These are phyloP conservation scores for Trypanosomatidae sp. DNA, from an alignment of 208 protist species.

Conservation along the genomic window DNA sequence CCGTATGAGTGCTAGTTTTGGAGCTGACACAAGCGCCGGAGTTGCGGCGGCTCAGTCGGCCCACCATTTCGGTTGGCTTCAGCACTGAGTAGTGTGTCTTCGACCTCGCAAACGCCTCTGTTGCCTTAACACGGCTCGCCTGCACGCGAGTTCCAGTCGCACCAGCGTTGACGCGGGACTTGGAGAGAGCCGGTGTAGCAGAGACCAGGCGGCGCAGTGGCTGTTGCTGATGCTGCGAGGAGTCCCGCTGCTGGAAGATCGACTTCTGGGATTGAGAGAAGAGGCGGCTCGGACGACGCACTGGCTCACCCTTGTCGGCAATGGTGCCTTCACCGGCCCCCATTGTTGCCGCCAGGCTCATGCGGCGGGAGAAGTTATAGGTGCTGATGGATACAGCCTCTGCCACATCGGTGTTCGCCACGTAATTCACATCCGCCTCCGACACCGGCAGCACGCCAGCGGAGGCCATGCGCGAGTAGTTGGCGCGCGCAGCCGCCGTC, in stretches of 20 bases:
- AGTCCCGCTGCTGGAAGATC: conserved; percentile 1
- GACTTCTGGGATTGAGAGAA: conserved; percentile 40
- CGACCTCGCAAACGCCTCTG: conserved; percentile 20
- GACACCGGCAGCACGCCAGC: conserved; percentile 50
- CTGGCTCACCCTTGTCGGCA: neutral
- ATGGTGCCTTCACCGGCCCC: conserved; percentile 4
- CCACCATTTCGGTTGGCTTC: neutral
- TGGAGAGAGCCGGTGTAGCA: conserved; percentile 1
- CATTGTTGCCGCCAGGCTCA: conserved; percentile 17
- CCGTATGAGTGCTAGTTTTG: conserved; percentile 11
- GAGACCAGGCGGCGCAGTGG: conserved; percentile 12
- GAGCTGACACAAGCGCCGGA: conserved; percentile 10
- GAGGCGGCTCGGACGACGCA: conserved; percentile 9
- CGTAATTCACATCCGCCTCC: conserved; percentile 53
- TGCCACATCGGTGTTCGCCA: conserved; percentile 48
- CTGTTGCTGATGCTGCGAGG: neutral
- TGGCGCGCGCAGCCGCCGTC: conserved; percentile 6
- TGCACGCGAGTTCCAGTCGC: neutral
- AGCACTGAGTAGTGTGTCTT: conserved; percentile 16
- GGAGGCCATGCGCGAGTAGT: conserved; percentile 37
- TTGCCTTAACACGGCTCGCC: neutral
- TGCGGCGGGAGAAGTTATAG: conserved; percentile 57
- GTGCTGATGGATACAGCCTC: conserved; percentile 42
- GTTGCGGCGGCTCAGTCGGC: conserved; percentile 1
- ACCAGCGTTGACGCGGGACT: conserved; percentile 3